Conservation (phyloP, 2,329 filamentous ascomycete genomes). For the Alternaria arbusti region DNA sequence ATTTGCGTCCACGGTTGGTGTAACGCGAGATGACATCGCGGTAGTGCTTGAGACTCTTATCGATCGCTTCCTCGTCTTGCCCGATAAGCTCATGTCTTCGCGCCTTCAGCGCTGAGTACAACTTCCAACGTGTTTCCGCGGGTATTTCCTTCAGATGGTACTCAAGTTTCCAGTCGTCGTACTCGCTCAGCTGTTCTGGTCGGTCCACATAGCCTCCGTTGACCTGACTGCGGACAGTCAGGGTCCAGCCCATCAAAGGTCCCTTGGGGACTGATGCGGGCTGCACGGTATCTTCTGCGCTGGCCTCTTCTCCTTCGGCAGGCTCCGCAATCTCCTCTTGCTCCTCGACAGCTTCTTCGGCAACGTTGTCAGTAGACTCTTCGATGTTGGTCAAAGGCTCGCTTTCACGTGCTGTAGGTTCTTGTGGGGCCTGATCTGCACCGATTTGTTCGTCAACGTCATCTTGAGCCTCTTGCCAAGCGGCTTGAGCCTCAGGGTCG, state of each 20-base stretch:
- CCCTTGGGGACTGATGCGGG: slow-evolving; percentile 8
- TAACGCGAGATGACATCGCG: slow-evolving; percentile 52
- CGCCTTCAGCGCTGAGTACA: slow-evolving; percentile 54
- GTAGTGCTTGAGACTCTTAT: slow-evolving; percentile 52
- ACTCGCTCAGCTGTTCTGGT: slow-evolving; percentile 57
- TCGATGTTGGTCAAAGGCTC: not conserved
- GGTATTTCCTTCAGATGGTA: slow-evolving; percentile 72
- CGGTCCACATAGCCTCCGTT: slow-evolving; percentile 69
- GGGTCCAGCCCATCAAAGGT: slow-evolving; percentile 69
- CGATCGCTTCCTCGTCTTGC: slow-evolving; percentile 52
- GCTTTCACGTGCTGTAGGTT: slow-evolving; percentile 1
- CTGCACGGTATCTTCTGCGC: not conserved
- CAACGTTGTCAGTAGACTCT: not conserved
- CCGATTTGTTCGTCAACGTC: slow-evolving; percentile 41
- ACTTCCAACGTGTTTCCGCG: slow-evolving; percentile 13
- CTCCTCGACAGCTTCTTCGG: not conserved
- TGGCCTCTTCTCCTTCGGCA: not conserved
- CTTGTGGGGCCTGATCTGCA: slow-evolving; percentile 30
- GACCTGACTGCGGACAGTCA: slow-evolving; percentile 75
- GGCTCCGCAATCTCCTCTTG: not conserved
- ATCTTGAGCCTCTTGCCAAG: slow-evolving; percentile 42
- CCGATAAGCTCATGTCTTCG: slow-evolving; percentile 58
- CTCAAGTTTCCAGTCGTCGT: slow-evolving; percentile 73
- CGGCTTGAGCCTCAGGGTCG: slow-evolving; percentile 36
- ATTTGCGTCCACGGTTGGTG: slow-evolving; percentile 63